phyloP scores from a whole-genome alignment of 306 rosid genomes.

The Quercus berberidifolia region DNA sequence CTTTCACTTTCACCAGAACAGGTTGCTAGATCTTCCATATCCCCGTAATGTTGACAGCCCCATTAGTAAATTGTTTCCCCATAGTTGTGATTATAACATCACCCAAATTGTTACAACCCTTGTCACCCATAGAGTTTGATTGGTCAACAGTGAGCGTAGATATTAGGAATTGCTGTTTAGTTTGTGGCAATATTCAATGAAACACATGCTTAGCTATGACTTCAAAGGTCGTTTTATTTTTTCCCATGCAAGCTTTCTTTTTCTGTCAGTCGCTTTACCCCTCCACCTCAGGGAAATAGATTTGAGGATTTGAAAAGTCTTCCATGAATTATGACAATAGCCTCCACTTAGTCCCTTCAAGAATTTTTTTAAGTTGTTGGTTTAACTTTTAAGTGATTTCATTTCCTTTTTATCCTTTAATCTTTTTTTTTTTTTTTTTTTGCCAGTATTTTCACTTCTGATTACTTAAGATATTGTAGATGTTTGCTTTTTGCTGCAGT shows the following conservation, averaged over 20 bases:
- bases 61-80: constrained; percentile 16
- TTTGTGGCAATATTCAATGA: background rate
- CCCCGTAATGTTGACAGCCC: constrained; percentile 42
- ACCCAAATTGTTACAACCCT: background rate
- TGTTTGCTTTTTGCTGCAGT: background rate
- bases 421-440: background rate
- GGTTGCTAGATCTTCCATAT: constrained; percentile 36
- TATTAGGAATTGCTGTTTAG: background rate
- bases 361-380: too few relatives aligned
- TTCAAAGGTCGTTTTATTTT: background rate
- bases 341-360: background rate
- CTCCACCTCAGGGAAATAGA: background rate
- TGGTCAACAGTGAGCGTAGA: background rate
- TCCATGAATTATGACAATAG: background rate
- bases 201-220: background rate
- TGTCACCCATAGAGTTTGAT: background rate
- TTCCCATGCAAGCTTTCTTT: constrained; percentile 18
- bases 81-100: constrained; percentile 6
- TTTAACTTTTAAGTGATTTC: background rate
- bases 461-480: background rate
- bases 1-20: constrained; percentile 42
- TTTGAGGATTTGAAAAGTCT: background rate
- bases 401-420: background rate
- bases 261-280: constrained; percentile 13
- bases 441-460: too few relatives aligned